phyloP scores from a whole-genome alignment of 805 yeast species.

The Suhomyces sp. region DNA sequence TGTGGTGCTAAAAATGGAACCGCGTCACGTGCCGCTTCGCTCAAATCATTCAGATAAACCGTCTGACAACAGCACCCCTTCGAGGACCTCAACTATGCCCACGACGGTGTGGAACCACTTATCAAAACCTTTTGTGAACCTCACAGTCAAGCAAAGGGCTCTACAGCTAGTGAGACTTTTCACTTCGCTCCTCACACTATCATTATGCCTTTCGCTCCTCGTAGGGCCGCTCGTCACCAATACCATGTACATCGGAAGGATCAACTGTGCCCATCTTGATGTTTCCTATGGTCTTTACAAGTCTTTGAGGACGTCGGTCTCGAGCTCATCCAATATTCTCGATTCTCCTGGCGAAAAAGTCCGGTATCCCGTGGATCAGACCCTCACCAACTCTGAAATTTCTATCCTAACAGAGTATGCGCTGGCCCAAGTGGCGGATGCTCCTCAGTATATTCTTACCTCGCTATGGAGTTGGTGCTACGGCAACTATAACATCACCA shows the following conservation, averaged over 20 bases:
- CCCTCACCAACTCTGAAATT: slow-evolving; percentile 50
- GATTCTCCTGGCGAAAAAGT: not conserved
- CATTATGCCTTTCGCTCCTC: slow-evolving; percentile 19
- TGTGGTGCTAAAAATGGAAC: not conserved
- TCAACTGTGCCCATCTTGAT: slow-evolving; percentile 52
- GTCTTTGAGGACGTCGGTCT: slow-evolving; percentile 35
- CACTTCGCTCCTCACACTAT: slow-evolving; percentile 15
- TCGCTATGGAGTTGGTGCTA: slow-evolving; percentile 46
- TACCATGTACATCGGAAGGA: slow-evolving; percentile 27
- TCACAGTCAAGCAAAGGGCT: slow-evolving; percentile 22
- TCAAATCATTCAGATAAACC: not conserved
- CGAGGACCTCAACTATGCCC: not conserved
- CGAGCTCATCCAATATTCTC: not conserved
- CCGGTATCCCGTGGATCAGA: slow-evolving; percentile 24
- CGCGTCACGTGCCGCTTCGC: not conserved
- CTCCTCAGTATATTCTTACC: slow-evolving; percentile 48
- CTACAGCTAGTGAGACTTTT: slow-evolving; percentile 26
- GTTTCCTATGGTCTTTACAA: slow-evolving; percentile 53
- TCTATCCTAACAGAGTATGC: slow-evolving; percentile 45
- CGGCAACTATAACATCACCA: slow-evolving; percentile 34
- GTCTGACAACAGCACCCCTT: not conserved
- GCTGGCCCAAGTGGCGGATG: slow-evolving; percentile 40
- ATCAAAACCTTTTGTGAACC: slow-evolving; percentile 20
- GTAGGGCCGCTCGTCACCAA: slow-evolving; percentile 24
- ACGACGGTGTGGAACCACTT: slow-evolving; percentile 1